phyloP scores from a whole-genome alignment of 257 asterid species.

The Jacaranda copaia region DNA sequence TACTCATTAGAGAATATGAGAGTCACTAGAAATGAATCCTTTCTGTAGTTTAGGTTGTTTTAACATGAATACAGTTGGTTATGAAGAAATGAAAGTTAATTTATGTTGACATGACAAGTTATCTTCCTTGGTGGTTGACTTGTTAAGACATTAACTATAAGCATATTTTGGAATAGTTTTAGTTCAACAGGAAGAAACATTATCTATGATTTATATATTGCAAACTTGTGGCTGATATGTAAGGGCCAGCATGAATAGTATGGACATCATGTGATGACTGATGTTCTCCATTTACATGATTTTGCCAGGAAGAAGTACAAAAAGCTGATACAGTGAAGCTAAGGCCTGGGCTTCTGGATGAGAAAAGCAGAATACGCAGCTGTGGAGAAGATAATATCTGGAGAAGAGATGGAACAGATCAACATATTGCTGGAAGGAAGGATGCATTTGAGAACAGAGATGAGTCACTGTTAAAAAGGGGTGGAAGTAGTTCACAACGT shows the following conservation, averaged over 20 bases:
- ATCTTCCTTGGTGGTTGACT: background rate
- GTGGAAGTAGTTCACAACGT: conserved; percentile 46
- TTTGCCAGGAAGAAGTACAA: conserved; percentile 46
- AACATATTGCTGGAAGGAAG: conserved; percentile 46
- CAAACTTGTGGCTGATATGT: conserved; percentile 10
- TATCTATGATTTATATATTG: conserved; percentile 18
- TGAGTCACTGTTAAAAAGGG: conserved; percentile 44
- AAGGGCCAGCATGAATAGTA: conserved; percentile 37
- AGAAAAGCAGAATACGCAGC: conserved; percentile 40
- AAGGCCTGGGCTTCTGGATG: conserved; percentile 46
- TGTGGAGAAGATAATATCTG: conserved; percentile 44
- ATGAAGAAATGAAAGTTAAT: background rate
- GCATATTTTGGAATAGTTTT: conserved; percentile 7
- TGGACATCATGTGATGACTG: conserved; percentile 37
- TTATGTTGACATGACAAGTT: background rate
- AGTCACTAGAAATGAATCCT: background rate
- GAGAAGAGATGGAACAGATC: conserved; percentile 51
- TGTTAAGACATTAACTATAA: background rate
- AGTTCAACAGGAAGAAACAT: background rate
- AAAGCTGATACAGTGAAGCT: conserved; percentile 49
- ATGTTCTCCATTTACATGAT: conserved; percentile 43
- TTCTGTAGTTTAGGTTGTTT: conserved; percentile 15
- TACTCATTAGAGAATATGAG: background rate
- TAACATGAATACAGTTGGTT: background rate
- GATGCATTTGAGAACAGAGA: conserved; percentile 39